Base-by-base conservation (phyloP, 2,329 filamentous ascomycete species). In the Neocatenulostroma microsporum region DNA sequence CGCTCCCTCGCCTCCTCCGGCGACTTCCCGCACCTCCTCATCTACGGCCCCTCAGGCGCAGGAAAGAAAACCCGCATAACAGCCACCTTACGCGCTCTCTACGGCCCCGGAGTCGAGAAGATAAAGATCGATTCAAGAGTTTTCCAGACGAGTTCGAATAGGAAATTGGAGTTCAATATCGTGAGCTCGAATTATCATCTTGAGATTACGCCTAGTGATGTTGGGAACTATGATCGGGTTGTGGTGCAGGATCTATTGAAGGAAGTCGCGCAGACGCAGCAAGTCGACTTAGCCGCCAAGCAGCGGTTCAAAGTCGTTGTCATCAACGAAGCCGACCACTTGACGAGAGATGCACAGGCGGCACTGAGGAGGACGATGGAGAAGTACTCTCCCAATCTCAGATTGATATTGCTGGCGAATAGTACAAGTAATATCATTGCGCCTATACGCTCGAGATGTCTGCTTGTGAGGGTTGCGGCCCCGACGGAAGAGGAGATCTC, bases 81-180 rank as follows among this genome's bases (percentile, higher is more conserved):
- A 13, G 88, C 91, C 12, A 96, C 89, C 0, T 69, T 98, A 3
- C 94, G 94, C 61, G 89, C 95, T 57, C 74, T 98, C 6, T 98
- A 91, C 62, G 91, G 91, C 0, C 81, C 89, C 0, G 89, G 91
- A 28, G 91, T 94, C n/a, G 93, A 98, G 58, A 96, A 95, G 73
- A 98, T 98, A 73, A 96, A 96, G 69, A 96, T 98, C 64, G 91
- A 98, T 59, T 85, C 87, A 10, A 84, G 91, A 47, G 83, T 95
- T 41, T 98, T 98, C 68, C 88, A 94, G 64, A 96, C 91, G 1
- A 88, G 79, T 15, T 54, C 82, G 57, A 96, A 94, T 63, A 86
- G 91, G 59, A 98, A 98, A 65, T 81, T 98, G 53, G 91, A 98
- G 66, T 98, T 98, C 75, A 98, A 95, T 67, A 94, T 98, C 47